Conservation (phyloP, 257 asterid species). For the Nicotiana noctiflora region DNA sequence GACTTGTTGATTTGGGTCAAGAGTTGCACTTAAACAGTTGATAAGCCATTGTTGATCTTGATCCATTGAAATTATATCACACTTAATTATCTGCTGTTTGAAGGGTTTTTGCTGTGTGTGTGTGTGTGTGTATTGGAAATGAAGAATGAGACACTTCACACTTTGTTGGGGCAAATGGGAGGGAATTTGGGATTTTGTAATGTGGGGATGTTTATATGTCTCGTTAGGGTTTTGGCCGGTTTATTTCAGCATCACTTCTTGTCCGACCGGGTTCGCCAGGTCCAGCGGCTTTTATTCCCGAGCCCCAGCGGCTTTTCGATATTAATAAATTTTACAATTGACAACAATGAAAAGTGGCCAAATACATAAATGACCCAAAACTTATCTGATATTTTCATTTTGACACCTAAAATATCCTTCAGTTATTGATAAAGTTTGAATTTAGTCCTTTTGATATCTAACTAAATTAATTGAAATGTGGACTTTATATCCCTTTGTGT, state of each 20-base stretch:
- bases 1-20: conserved; percentile 69
- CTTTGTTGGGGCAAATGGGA: conserved; percentile 30
- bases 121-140: background rate
- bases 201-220: conserved; percentile 17
- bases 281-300: background rate
- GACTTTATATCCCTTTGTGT: no score
- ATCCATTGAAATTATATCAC: conserved; percentile 35
- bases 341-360: no score
- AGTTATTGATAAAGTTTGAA: no score
- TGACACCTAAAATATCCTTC: no score
- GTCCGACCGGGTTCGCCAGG: background rate
- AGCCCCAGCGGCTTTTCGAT: no score
- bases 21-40: conserved; percentile 82
- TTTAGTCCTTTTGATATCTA: no score
- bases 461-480: no score
- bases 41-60: conserved; percentile 76
- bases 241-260: background rate
- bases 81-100: background rate
- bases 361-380: no score
- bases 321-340: no score
- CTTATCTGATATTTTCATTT: no score
- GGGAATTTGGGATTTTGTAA: conserved; percentile 47
- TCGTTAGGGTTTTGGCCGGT: conserved; percentile 4
- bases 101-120: background rate
- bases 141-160: conserved; percentile 10